phyloP scores from a whole-genome alignment of 1,139 yeast species.

The Yamadazyma conglobata region DNA sequence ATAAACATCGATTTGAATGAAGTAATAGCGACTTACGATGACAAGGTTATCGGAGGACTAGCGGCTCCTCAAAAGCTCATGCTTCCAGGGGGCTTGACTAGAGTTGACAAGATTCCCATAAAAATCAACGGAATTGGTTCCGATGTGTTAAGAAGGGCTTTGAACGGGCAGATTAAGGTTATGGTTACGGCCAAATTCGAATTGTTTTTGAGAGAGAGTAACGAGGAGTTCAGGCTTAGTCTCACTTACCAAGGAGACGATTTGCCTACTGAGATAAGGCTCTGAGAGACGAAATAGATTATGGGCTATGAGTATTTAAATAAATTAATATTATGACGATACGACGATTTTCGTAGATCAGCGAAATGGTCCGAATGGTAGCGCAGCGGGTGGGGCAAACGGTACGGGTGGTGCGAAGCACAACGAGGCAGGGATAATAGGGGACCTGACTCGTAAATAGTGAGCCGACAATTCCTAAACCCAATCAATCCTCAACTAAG shows the following conservation, averaged over 20 bases:
- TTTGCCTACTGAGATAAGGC: conserved; percentile 35
- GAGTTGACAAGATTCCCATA: conserved; percentile 48
- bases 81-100: conserved; percentile 49
- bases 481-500: too few relatives aligned
- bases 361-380: too few relatives aligned
- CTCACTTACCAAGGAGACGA: conserved; percentile 44
- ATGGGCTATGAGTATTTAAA: too few relatives aligned
- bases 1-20: conserved; percentile 35
- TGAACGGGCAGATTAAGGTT: conserved; percentile 49
- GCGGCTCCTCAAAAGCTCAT: conserved; percentile 30
- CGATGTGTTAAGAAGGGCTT: conserved; percentile 45
- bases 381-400: too few relatives aligned
- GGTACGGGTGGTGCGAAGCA: too few relatives aligned
- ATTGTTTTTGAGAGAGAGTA: conserved; percentile 16
- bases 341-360: too few relatives aligned
- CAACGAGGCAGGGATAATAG: too few relatives aligned
- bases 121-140: conserved; percentile 45
- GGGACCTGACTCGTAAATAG: too few relatives aligned
- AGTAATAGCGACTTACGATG: conserved; percentile 48
- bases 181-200: conserved; percentile 42
- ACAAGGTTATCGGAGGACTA: conserved; percentile 43
- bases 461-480: too few relatives aligned
- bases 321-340: too few relatives aligned
- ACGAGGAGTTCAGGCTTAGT: conserved; percentile 37
- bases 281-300: not conserved